Evolutionary conservation across 2,329 filamentous ascomycete genomes (phyloP), one percentile per base, ranked within the genome.

Genomic region (Talaromyces sp.): DNA sequence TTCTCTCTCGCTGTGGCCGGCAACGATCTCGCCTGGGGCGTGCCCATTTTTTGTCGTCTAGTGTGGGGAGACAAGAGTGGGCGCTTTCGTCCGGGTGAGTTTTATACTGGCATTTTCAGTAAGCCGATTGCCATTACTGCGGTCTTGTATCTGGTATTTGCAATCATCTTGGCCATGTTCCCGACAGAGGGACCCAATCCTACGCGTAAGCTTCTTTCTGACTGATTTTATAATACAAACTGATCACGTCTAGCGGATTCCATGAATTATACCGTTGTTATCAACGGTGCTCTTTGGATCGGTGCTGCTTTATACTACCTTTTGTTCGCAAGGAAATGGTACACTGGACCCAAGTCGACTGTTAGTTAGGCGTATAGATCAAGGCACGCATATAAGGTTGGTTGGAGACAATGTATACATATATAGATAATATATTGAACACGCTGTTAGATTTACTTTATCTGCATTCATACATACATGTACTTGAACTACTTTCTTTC

Each of bases 231-330:
- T 14, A 12, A 35, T 17, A 57, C 43, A 19, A 17, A 9, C 6
- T 58, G 10, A 64, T 35, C 12, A n/a, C 19, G 9, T n/a, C 54
- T n/a, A 77, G 74, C 76, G 0, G 63, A 79, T 46, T 72, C 72
- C 17, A 87, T 87, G 85, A 88, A 87, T 65, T 87, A 87, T 67
- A 86, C 84, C 0, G 78, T 86, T 2, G 84, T 86, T 0, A 83
- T 88, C 61, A 86, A 86, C 63, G 77, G 76, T 35, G 79, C 80
- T 3, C 80, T 87, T 1, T 87, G 85, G 85, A 73, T 80, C 14
- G 83, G 83, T 1, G 77, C 80, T 0, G 69, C 85, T 65, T 55
- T 75, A 0, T 87, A 87, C 69, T 87, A 86, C 67, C 77, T 76
- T 63, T 64, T 83, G 27, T 78, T 82, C 72, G 84, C 83, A 7